Base-by-base conservation (phyloP, 352 stramenopile species). In the Phytophthora crassamura region DNA sequence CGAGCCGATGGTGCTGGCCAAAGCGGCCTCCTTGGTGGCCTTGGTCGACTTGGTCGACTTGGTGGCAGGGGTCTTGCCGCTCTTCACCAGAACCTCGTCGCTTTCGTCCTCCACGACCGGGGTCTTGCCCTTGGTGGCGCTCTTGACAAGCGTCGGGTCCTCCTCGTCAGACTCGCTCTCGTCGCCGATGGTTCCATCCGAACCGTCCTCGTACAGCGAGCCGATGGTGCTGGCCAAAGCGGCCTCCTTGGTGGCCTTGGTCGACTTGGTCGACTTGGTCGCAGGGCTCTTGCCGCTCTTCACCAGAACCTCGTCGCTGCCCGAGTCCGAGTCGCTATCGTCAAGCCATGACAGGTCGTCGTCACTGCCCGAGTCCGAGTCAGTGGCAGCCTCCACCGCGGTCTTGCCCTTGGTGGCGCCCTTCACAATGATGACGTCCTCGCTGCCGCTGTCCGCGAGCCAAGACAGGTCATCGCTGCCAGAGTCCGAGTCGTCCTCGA, bases 381-480 rank as follows among this genome's bases (percentile, higher is more conserved):
- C 48, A 10, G 16, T 30, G 4, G 25, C 25, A 30, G 25, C 4
- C 25, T 15, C 12, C 7, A 41, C 9, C 6, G 41, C 8, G 41
- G 15, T 39, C 25, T 52, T 38, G 45, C 45, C 45, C 45, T 52
- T 52, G 15, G 7, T 8, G 25, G 4, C 25, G 25, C 25, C 25
- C 25, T 30, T 30, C 25, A 30, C n/a, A 14, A 16, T 6, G 5
- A 32, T 11, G 35, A 2, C 2, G 41, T 20, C 45, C 25, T 30
- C 25, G 25, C 25, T 30, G 25, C 25, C 25, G n/a, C 28, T 53
- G 52, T 49, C 62, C 20, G 43, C 12, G 0, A 69, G 52, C 60
- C 60, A 69, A 20, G 60, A 69, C 30, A 69, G 45, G 40, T 70
- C 62, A 14, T 65, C 62, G 33, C 46, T 59, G 32, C 61, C 45